Conservation (phyloP, 768 basidiomycete species). For the Rhodotorula sphaerocarpa region DNA sequence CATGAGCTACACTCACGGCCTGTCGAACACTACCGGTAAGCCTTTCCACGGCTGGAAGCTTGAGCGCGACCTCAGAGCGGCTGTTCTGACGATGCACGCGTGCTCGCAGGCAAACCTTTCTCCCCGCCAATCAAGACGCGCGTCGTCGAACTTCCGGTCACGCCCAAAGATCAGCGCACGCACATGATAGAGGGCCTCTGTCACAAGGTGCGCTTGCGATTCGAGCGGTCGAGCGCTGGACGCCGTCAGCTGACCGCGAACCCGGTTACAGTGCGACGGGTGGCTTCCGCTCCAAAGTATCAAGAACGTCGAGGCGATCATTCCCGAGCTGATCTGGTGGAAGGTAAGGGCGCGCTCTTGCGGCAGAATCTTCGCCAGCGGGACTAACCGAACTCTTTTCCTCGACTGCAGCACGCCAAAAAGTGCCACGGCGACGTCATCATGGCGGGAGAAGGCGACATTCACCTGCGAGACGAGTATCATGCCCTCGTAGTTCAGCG, state of each 20-base stretch:
- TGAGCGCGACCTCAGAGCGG: background rate
- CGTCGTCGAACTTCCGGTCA: constrained; percentile 45
- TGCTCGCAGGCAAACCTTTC: constrained; percentile 54
- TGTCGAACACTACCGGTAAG: constrained; percentile 31
- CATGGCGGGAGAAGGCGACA: constrained; percentile 54
- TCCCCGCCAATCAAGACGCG: constrained; percentile 66
- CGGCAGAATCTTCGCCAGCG: too few species aligned
- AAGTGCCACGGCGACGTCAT: constrained; percentile 59
- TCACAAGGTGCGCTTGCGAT: constrained; percentile 47
- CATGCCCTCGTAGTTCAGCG: constrained; percentile 24
- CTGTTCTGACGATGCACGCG: too few species aligned
- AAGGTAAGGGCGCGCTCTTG: constrained; percentile 43
- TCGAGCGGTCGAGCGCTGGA: too few species aligned
- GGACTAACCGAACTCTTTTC: background rate
- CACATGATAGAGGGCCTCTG: constrained; percentile 63
- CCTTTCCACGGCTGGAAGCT: background rate
- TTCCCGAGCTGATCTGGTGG: constrained; percentile 55
- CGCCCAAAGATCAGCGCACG: constrained; percentile 55
- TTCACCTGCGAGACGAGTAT: constrained; percentile 54
- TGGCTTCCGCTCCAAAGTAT: constrained; percentile 68
- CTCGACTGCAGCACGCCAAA: constrained; percentile 68
- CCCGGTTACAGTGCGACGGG: constrained; percentile 49
- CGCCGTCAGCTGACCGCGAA: background rate
- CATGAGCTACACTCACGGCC: constrained; percentile 33
- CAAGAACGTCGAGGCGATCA: constrained; percentile 67